Conservation (phyloP, 2,329 filamentous ascomycete species). For the Colletotrichum liriopes region DNA sequence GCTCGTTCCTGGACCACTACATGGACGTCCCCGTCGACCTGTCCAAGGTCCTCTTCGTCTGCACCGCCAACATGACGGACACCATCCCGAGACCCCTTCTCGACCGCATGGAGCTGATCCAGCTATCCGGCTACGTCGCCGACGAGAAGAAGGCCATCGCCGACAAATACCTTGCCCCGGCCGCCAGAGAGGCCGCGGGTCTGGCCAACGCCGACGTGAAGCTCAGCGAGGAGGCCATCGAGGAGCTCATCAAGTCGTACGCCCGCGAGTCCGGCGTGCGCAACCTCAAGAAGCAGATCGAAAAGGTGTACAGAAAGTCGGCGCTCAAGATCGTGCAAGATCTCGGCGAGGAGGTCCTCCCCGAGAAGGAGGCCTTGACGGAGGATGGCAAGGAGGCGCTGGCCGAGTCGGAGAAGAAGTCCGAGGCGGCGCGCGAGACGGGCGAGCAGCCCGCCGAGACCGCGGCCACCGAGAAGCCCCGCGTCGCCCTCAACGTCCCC, state of each 20-base stretch:
- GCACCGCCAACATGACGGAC: slow-evolving; percentile 98
- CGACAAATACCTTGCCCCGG: slow-evolving; percentile 90
- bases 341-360: slow-evolving; percentile 85
- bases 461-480: slow-evolving; percentile 70
- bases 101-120: slow-evolving; percentile 98
- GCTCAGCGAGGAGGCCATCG: slow-evolving; percentile 89
- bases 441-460: slow-evolving; percentile 48
- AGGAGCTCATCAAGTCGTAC: slow-evolving; percentile 98
- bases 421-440: slow-evolving; percentile 69
- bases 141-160: slow-evolving; percentile 99
- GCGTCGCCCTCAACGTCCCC: slow-evolving; percentile 85
- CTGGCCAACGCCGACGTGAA: slow-evolving; percentile 91
- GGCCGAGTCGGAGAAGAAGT: slow-evolving; percentile 79
- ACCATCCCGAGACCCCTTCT: slow-evolving; percentile 95
- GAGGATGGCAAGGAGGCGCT: slow-evolving; percentile 87
- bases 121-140: slow-evolving; percentile 94
- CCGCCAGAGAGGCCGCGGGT: slow-evolving; percentile 94
- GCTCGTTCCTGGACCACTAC: slow-evolving; percentile 97
- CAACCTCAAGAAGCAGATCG: slow-evolving; percentile 99
- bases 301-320: slow-evolving; percentile 98
- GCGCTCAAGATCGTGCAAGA: slow-evolving; percentile 98
- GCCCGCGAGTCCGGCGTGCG: slow-evolving; percentile 97
- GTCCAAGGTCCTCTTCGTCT: slow-evolving; percentile 98
- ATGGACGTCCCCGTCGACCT: slow-evolving; percentile 98
- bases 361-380: slow-evolving; percentile 86